These are phyloP conservation scores for Alternaria angustiovoidea DNA, from an alignment of 2,329 filamentous ascomycete genomes.

Conservation along the genomic window DNA sequence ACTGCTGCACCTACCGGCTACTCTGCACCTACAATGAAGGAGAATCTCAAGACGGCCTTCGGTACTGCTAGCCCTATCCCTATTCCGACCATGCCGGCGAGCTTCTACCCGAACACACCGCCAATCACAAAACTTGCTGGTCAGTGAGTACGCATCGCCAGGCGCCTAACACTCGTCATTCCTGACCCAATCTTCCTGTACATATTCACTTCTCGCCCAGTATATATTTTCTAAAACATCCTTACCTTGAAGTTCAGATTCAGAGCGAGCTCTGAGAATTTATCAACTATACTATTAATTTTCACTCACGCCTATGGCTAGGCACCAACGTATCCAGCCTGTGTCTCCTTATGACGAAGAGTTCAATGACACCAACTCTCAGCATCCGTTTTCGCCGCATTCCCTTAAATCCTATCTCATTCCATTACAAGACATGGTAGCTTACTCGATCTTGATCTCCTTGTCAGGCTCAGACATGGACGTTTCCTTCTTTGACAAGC, in stretches of 20 bases:
- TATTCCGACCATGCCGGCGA: constrained; percentile 53
- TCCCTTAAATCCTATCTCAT: no score
- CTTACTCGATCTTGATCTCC: no score
- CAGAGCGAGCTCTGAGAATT: not conserved
- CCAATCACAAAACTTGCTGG: constrained; percentile 45
- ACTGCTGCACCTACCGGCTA: constrained; percentile 50
- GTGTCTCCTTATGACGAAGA: no score
- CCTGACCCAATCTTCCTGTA: not conserved
- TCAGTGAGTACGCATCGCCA: constrained; percentile 4
- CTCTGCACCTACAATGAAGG: constrained; percentile 49
- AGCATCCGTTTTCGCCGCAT: no score
- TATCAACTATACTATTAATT: not conserved
- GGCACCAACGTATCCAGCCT: no score
- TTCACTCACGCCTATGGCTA: no score
- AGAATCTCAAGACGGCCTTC: constrained; percentile 39
- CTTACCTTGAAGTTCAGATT: not conserved
- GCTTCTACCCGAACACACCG: constrained; percentile 50
- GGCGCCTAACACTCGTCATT: not conserved
- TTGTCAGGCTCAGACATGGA: no score
- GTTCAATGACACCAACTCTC: no score
- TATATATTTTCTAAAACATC: not conserved
- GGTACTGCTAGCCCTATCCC: constrained; percentile 49
- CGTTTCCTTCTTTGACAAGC: not conserved
- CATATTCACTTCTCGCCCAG: not conserved
- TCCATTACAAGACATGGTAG: no score